Conservation (phyloP, 2,329 filamentous ascomycete species). For the Penicillium sp. region DNA sequence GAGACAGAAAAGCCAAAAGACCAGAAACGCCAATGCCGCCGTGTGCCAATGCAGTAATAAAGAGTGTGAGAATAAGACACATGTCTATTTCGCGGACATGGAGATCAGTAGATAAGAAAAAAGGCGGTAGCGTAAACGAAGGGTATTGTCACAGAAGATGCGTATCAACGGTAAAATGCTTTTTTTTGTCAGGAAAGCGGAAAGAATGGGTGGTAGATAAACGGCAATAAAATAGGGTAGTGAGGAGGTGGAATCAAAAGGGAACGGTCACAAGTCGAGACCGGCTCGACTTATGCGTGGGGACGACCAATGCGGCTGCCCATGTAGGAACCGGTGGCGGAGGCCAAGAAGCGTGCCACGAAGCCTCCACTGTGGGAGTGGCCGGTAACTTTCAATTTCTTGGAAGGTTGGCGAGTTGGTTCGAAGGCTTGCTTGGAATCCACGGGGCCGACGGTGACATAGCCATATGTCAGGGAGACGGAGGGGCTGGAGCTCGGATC, state of each 20-base stretch:
- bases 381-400: constrained; percentile 40
- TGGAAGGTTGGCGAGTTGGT: constrained; percentile 35
- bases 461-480: constrained; percentile 32
- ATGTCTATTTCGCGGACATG: constrained; percentile 1
- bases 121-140: constrained; percentile 5
- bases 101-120: constrained; percentile 1
- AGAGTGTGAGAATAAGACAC: constrained; percentile 3
- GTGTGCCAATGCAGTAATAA: background rate
- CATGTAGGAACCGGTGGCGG: constrained; percentile 43
- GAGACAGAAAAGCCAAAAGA: background rate
- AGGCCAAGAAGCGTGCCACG: constrained; percentile 44
- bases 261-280: constrained; percentile 9
- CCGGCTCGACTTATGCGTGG: constrained; percentile 25
- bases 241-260: background rate
- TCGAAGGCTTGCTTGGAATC: constrained; percentile 33
- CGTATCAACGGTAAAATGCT: constrained; percentile 16
- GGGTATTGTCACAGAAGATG: constrained; percentile 20
- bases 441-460: constrained; percentile 32
- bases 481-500: constrained; percentile 36
- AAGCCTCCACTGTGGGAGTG: constrained; percentile 35
- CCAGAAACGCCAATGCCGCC: constrained; percentile 3
- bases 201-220: constrained; percentile 10
- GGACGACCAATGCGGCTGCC: constrained; percentile 36
- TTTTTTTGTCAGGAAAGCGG: constrained; percentile 14
- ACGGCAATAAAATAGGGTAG: constrained; percentile 1